These are phyloP conservation scores for Tolypocladium tropicale DNA, from an alignment of 2,329 filamentous ascomycete genomes.

Conservation along the genomic window DNA sequence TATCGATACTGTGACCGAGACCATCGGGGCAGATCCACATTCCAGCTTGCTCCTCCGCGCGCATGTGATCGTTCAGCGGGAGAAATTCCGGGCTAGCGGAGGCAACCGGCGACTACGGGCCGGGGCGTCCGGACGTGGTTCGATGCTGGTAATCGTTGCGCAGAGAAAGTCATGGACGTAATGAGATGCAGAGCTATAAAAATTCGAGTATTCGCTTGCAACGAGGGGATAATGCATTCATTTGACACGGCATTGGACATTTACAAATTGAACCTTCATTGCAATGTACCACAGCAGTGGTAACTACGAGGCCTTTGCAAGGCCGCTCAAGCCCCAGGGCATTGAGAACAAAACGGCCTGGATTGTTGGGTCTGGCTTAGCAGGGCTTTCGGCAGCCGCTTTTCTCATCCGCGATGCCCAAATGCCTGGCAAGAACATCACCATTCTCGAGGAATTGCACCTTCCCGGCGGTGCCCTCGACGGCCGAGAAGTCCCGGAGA, in stretches of 20 bases:
- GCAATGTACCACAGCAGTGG: not conserved
- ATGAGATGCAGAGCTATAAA: not conserved
- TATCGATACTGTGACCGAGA: not conserved
- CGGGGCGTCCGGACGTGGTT: not conserved
- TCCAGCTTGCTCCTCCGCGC: not conserved
- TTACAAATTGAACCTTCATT: not conserved
- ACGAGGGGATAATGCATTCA: too few relatives aligned
- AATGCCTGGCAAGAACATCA: not conserved
- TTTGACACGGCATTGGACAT: too few relatives aligned
- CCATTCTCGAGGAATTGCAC: not conserved
- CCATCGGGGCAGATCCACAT: not conserved
- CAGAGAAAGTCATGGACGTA: not conserved
- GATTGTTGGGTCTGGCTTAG: not conserved
- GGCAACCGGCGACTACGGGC: not conserved
- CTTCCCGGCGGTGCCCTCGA: not conserved
- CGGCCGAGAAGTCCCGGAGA: constrained; percentile 5
- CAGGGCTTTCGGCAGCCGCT: not conserved
- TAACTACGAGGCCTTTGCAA: not conserved
- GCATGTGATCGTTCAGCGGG: not conserved
- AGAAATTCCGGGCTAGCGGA: not conserved
- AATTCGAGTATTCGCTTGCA: too few relatives aligned
- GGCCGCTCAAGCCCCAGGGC: not conserved
- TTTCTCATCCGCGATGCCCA: not conserved
- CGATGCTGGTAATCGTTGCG: not conserved
- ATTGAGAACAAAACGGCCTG: not conserved